Base-by-base conservation (phyloP, 139 green algal genomes). In the Marvania coccoides region DNA sequence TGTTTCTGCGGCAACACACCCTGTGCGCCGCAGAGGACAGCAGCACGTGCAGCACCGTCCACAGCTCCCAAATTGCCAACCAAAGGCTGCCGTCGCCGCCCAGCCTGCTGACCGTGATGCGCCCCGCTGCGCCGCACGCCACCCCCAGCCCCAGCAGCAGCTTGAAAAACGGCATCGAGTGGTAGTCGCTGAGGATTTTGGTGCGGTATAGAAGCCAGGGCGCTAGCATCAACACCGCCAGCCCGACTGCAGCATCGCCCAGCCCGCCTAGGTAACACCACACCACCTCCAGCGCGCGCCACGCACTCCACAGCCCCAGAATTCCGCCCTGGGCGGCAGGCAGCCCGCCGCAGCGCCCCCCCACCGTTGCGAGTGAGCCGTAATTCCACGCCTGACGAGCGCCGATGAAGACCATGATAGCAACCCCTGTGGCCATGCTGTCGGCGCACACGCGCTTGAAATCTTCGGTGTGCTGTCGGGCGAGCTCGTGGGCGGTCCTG, bases 61-160 rank as follows among this genome's bases (percentile, higher is more conserved):
- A 82, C 10, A 61, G 5, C 58, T 73, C 58, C 76, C 76, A 82
- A 0, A 56, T 42, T 2, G 37, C 45, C 23, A 74, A 39, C 76
- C 76, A 82, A 0, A 31, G 42, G 14, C 35, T 7, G 3, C 31
- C n/a, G 14, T 30, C 12, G 30, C 76, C 76, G 35, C 72, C 71
- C 23, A 82, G 47, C 45, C 46, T 60, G n/a, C 48, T 53, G 2
- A 82, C 51, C 5, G 61, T 65, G 10, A 61, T 48, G 12, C 38
- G 65, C n/a, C 76, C 76, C 4, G 63, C 56, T 10, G 26, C 12
- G 29, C 76, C 76, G 53, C 67, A 73, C 3, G 48, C 40, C 2
- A 54, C 15, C 7, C 72, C 72, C 48, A 82, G 37, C 3, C 63
- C 61, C 33, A 72, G 51, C 31, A 65, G 47, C 15, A 82, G 54